Evolutionary conservation across 331 rosid species (phyloP), one percentile per base, ranked within the genome.

Genomic region (Pyracantha coccinea): DNA sequence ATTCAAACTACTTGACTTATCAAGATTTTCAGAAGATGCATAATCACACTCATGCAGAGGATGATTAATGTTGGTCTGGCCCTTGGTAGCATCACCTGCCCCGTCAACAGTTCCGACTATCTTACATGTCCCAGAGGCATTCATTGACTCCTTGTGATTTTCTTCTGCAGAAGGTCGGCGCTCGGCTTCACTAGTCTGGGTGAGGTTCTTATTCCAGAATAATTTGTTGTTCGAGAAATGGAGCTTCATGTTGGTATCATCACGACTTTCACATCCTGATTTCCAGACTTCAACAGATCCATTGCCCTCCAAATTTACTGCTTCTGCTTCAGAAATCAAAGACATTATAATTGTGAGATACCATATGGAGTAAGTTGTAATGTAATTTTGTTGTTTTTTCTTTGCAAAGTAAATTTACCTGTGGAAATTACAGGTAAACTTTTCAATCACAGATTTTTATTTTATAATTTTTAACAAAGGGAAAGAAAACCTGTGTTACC

Each of bases 211-310:
- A 58, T 32, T 85, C 70, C 57, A 59, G 80, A 69, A 75, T 77
- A 68, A 73, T 78, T 82, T 84, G 54, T 74, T 80, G 62, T 83
- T 85, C 23, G 69, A 71, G 60, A 71, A 52, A 35, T 77, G 72
- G 81, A 78, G 83, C n/a, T n/a, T n/a, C n/a, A n/a, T n/a, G 66
- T 64, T 76, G 65, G 83, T 76, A 76, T 74, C 82, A 72, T 70
- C 88, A 77, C 79, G 77, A 74, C 74, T 80, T 86, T 77, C 88
- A 78, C 76, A 23, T 72, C 81, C 86, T 83, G 89, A 80, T 35
- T 79, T 77, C 78, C 35, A 32, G 38, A 73, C 45, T 59, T 35
- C 63, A 20, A 47, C 45, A 70, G 71, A 72, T 71, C 77, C 80
- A 75, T 66, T 69, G 58, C 74, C 41, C 15, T 52, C 78, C 75